Base-by-base conservation (phyloP, 495 filamentous ascomycete genomes). In the Trypethelium eluteriae region DNA sequence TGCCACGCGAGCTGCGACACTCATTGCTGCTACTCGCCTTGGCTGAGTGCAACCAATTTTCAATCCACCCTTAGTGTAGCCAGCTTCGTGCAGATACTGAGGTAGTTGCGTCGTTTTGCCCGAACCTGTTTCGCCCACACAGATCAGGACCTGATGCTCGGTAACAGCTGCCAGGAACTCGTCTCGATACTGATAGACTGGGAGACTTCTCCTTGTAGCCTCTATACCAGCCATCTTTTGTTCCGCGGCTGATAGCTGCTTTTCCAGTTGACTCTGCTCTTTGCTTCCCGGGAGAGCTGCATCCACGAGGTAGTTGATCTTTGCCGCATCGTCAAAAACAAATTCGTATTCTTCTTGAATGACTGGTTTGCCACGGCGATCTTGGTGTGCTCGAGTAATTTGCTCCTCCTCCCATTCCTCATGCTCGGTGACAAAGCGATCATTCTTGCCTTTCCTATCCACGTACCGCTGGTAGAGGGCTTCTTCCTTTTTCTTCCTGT, bases 341-440 rank as follows among this genome's bases (percentile, higher is more conserved):
- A 93, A 96, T 66, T 96, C 94, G 75, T 98, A 98, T 62, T 96
- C 86, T 6, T 89, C 91, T 70, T 90, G 87, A 62, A 93, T 87
- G n/a, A 87, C 84, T 35, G 53, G 11, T 6, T 34, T 36, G 7
- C 32, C 32, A 18, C 25, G 53, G 32, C 89, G 83, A 73, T 93
- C 90, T 9, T 80, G 79, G 71, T 92, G 92, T 2, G 91, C 94
- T 76, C 95, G 95, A 69, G 88, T 84, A 5, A 88, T 87, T 75
- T 98, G 94, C 75, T 97, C 92, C 57, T 86, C 76, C 76, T 98
- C 94, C 93, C 92, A 98, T 74, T 96, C 91, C 66, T 98, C 91
- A 69, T 96, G 91, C 75, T 98, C 94, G 0, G 94, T 96, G 62
- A 97, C 82, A 71, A 90, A 96, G 69, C 88, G 86, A 75, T 98